Evolutionary conservation across 306 rosid genomes (phyloP).

Genomic region (Cucumis cinereus): DNA sequence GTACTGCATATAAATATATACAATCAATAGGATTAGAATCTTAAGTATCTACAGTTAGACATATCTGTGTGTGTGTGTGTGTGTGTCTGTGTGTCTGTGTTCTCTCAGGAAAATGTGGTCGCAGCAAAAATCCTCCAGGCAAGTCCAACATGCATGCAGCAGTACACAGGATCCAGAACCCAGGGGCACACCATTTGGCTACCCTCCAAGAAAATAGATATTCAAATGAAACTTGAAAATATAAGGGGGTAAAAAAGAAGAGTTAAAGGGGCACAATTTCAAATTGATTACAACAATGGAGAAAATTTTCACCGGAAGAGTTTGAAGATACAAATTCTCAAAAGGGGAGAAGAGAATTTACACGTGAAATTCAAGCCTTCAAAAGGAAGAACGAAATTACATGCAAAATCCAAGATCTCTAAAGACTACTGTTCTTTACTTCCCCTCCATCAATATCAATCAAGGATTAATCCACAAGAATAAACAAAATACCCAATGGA

Average conservation of each 20-base stretch:
- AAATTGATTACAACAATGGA: not conserved
- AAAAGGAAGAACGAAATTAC: not conserved
- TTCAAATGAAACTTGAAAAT: not conserved
- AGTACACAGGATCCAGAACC: not conserved
- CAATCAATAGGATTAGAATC: not conserved
- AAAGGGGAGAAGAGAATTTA: not conserved
- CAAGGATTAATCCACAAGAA: not conserved
- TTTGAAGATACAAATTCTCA: not conserved
- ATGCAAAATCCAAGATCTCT: not conserved
- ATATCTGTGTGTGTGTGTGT: not conserved
- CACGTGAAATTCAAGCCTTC: no score
- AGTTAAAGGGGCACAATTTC: not conserved
- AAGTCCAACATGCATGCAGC: not conserved
- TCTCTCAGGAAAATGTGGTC: not conserved
- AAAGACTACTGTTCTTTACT: not conserved
- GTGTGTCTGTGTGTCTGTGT: not conserved
- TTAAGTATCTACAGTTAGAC: not conserved
- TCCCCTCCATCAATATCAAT: not conserved
- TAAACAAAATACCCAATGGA: not conserved
- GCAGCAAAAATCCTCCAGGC: not conserved
- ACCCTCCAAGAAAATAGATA: not conserved
- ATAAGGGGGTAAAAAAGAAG: not conserved
- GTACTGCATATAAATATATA: not conserved
- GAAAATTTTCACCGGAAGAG: not conserved
- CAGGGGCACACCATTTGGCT: not conserved